Evolutionary conservation across 192 early-diverging fungal species (phyloP).

Genomic region (Spizellomyces punctatus): DNA sequence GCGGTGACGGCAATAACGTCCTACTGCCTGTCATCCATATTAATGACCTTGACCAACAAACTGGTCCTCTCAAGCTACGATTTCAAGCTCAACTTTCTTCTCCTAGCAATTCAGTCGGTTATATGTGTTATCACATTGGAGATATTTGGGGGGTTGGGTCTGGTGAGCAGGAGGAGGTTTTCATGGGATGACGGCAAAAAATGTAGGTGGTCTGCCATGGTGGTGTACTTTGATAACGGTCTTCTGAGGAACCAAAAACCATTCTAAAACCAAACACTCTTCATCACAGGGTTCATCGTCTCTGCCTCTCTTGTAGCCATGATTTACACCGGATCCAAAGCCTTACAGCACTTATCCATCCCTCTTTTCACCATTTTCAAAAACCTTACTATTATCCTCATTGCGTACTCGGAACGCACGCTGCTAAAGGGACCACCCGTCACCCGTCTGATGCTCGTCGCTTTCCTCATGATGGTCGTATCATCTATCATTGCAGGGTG

Average conservation of each 20-base stretch:
- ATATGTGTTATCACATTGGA: slow-evolving; percentile 53
- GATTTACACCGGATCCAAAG: slow-evolving; percentile 97
- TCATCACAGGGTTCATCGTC: slow-evolving; percentile 73
- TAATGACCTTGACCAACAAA: slow-evolving; percentile 66
- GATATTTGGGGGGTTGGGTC: slow-evolving; percentile 33
- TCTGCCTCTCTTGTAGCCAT: slow-evolving; percentile 83
- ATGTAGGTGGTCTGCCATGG: slow-evolving; percentile 19
- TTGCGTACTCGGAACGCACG: slow-evolving; percentile 89
- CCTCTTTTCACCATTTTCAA: slow-evolving; percentile 98
- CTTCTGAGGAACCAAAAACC: background rate
- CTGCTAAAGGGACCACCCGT: slow-evolving; percentile 80
- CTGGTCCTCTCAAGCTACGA: slow-evolving; percentile 52
- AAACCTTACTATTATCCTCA: slow-evolving; percentile 96
- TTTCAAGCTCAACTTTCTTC: slow-evolving; percentile 56
- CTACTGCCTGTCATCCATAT: slow-evolving; percentile 86
- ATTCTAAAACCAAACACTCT: slow-evolving; percentile 7
- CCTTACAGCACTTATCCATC: slow-evolving; percentile 88
- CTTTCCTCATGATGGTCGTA: slow-evolving; percentile 79
- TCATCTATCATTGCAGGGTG: slow-evolving; percentile 84
- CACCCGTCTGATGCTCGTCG: slow-evolving; percentile 76
- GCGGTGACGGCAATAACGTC: slow-evolving; percentile 57
- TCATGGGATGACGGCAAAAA: slow-evolving; percentile 15
- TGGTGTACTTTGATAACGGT: background rate
- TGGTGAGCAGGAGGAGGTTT: slow-evolving; percentile 10
- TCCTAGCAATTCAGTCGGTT: slow-evolving; percentile 55